Base-by-base conservation (phyloP, 176 grass and related monocot genomes). In the Chrysopogon serrulatus region DNA sequence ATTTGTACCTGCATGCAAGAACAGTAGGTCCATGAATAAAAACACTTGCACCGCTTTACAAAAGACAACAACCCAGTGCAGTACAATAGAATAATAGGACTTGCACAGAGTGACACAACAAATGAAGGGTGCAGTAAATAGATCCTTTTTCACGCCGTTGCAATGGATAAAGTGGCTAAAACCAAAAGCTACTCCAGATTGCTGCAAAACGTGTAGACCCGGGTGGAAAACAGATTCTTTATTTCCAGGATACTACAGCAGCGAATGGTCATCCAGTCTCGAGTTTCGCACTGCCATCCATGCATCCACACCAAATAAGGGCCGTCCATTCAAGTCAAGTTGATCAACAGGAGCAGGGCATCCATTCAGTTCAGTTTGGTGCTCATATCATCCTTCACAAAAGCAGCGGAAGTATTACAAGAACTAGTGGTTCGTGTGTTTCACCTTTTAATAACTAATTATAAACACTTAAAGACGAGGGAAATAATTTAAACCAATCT, bases 11-110 rank as follows among this genome's bases (percentile, higher is more conserved):
- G 88, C 88, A 88, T 65, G 10, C 54, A 73, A 88, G 16, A 90
- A 78, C 66, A 85, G 83, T 78, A 87, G 73, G 72, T 83, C 28
- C 82, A 90, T 93, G 79, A 90, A 90, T 92, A 90, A 89, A 33
- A 68, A 56, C 64, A 59, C 18, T 40, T 35, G 23, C 39, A 81
- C 30, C 27, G 35, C 19, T 54, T 28, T 48, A 84, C 2, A 77
- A 2, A 61, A 82, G 14, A 54, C 8, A 70, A 66, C 23, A n/a
- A 28, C 61, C 53, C 28, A 35, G 32, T 44, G 74, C 5, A 48
- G 6, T 54, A 48, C 37, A 7, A 68, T 37, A 24, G 21, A 68
- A 40, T 65, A 32, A 8, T 42, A 70, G 45, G 67, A 43, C 19
- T 82, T 47, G 19, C 10, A 84, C 6, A 19, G 23, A 35, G 49